Base-by-base conservation (phyloP, 2,329 filamentous ascomycete genomes). In the Hymenoscyphus salicellus region DNA sequence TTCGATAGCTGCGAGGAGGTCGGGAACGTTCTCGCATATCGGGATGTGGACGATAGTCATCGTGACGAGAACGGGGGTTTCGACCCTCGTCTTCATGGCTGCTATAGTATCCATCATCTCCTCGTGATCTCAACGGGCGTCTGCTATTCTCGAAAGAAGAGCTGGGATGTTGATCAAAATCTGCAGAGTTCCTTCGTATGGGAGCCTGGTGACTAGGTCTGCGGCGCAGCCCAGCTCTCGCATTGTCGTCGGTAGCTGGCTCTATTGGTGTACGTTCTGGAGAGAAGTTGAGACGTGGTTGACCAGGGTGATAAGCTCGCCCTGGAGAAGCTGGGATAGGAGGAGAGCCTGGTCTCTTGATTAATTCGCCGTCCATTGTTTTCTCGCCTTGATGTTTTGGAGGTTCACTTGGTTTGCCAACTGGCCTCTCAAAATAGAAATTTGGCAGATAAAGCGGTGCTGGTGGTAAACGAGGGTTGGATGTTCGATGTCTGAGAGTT, bases 1-100 rank as follows among this genome's bases (percentile, higher is more conserved):
- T 72, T 33, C 71, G 68, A 55, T 71, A 71, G 8, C 70, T 49
- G 4, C 72, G 69, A 20, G 72, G 72, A 46, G 71, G 72, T 33
- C 71, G 63, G n/a, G 72, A 72, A 4, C 67, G 64, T 26, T 72
- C 71, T 26, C 66, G 56, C 0, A 52, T 59, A 57, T 74, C 71
- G 4, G 71, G 71, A 36, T 74, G 70, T 20, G 28, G 61, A 28
- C 30, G 55, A 38, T 62, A 63, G 14, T 69, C 65, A 16, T 70
- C 55, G 3, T 17, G 26, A 20, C 59, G 41, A 16, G 59, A 61
- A 33, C 59, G 59, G 17, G 59, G 26, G 16, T 11, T 23, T 41
- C 33, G 36, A 14, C 33, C 33, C 63, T 52, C 64, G 55, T 36
- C 68, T 66, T 61, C 65, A 6, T 67, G 65, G 16, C 67, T 67